Conservation (phyloP, 2,329 filamentous ascomycete species). For the Ophiocordyceps camponoti-rufipedis region DNA sequence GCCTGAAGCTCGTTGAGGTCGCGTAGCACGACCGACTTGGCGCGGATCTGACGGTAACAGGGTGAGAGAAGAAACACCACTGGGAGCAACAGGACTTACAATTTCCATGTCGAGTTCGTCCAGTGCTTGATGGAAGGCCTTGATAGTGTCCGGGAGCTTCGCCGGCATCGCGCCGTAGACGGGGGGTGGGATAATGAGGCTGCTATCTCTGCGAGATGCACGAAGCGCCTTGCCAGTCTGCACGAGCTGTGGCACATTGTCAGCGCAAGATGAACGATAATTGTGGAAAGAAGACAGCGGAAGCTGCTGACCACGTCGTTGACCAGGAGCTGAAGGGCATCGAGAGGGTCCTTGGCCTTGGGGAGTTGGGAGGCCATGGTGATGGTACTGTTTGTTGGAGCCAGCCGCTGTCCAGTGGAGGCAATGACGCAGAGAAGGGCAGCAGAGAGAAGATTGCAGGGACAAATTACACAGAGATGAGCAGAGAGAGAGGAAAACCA, state of each 20-base stretch:
- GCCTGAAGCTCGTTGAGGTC: constrained; percentile 27
- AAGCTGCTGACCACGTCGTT: constrained; percentile 31
- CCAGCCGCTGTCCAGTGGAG: no score
- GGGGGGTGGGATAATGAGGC: constrained; percentile 11
- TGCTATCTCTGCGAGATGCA: constrained; percentile 26
- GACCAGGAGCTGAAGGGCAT: constrained; percentile 32
- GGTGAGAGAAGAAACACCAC: no score
- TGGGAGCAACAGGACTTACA: background rate
- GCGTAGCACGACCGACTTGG: constrained; percentile 36
- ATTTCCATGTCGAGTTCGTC: constrained; percentile 33
- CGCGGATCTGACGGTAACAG: constrained; percentile 14
- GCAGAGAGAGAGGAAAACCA: background rate
- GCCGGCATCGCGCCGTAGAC: constrained; percentile 15
- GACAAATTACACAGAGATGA: no score
- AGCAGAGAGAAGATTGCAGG: no score
- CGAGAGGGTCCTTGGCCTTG: constrained; percentile 20
- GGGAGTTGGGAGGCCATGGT: constrained; percentile 12
- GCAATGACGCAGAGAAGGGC: no score
- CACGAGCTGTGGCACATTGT: constrained; percentile 24
- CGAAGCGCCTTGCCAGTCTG: constrained; percentile 40
- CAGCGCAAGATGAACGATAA: background rate
- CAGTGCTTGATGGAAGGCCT: constrained; percentile 31
- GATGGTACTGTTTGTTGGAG: background rate
- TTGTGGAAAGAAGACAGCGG: background rate
- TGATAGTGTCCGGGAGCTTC: constrained; percentile 28